Evolutionary conservation across 2,329 filamentous ascomycete species (phyloP).

Genomic region (Phyllosticta paracitricarpa): DNA sequence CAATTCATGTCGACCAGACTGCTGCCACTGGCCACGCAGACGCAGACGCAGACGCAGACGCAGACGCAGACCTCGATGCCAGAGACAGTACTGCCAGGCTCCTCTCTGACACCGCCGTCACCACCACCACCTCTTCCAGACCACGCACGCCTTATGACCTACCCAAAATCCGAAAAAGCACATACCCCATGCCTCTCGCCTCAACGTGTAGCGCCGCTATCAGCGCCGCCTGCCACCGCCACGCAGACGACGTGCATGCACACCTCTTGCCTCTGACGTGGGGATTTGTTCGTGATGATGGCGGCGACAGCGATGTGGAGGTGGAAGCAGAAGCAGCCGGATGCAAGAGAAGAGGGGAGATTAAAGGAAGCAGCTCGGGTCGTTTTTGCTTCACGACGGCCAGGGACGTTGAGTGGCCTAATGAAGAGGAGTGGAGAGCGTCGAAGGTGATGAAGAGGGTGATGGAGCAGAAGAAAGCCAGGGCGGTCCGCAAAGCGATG

Average conservation of each 20-base stretch:
- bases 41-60: neutral
- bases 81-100: neutral
- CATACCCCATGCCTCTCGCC: slow-evolving; percentile 18
- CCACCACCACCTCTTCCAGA: neutral
- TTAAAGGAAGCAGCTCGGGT: neutral
- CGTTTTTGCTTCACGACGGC: neutral
- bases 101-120: neutral
- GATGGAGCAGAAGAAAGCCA: neutral
- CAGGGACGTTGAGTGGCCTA: neutral
- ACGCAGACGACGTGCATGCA: slow-evolving; percentile 12
- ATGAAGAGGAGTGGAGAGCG: neutral
- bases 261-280: slow-evolving; percentile 18
- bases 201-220: slow-evolving; percentile 22
- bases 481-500: too few relatives aligned
- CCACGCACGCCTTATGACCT: neutral
- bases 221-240: slow-evolving; percentile 24
- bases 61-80: neutral
- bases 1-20: too few relatives aligned
- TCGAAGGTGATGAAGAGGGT: neutral
- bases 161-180: neutral
- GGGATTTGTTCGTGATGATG: slow-evolving; percentile 16
- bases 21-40: too few relatives aligned
- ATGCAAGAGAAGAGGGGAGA: neutral
- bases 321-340: slow-evolving; percentile 1
- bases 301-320: neutral